These are phyloP conservation scores for Xerocomus cyaneibrunnescens DNA, from an alignment of 1,284 basidiomycete genomes.

Conservation along the genomic window DNA sequence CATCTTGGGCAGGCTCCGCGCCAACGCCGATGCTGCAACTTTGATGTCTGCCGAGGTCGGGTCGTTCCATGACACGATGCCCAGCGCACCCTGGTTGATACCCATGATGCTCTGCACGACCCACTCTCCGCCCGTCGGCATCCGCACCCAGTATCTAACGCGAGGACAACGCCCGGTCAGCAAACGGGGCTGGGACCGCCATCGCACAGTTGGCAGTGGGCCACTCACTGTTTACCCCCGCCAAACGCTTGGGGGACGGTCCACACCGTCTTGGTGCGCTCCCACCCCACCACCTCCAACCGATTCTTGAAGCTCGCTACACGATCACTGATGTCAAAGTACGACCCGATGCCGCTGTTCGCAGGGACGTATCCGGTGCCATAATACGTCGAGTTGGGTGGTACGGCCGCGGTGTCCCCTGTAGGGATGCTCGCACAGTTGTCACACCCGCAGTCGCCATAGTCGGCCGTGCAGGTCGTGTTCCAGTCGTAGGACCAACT, in stretches of 20 bases:
- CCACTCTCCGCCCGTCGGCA: constrained; percentile 68
- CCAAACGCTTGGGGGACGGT: constrained; percentile 78
- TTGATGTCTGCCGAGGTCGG: constrained; percentile 64
- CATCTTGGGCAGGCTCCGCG: constrained; percentile 42
- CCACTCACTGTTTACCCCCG: constrained; percentile 44
- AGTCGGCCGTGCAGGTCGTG: constrained; percentile 57
- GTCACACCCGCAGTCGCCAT: constrained; percentile 69
- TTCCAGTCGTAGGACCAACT: constrained; percentile 57
- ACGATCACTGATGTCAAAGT: constrained; percentile 58
- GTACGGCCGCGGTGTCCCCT: constrained; percentile 26
- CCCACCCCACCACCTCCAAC: constrained; percentile 63
- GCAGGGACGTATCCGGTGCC: constrained; percentile 20
- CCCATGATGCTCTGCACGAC: constrained; percentile 61
- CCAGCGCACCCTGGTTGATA: constrained; percentile 69
- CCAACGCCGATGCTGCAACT: constrained; percentile 52
- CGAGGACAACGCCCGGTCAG: no score
- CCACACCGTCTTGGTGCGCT: constrained; percentile 57
- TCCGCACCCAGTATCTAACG: constrained; percentile 62
- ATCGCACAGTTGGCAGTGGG: no score
- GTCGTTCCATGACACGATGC: constrained; percentile 68
- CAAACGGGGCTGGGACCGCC: no score
- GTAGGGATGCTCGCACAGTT: constrained; percentile 43
- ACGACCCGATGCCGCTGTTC: constrained; percentile 33
- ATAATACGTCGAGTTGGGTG: constrained; percentile 24
- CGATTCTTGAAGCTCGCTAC: constrained; percentile 62